A percentile compares a stretch with the other conserved stretches of the same genome.
Evolutionary conservation across 1,284 basidiomycete species (phyloP).

Genomic region (Irpex sp.): DNA sequence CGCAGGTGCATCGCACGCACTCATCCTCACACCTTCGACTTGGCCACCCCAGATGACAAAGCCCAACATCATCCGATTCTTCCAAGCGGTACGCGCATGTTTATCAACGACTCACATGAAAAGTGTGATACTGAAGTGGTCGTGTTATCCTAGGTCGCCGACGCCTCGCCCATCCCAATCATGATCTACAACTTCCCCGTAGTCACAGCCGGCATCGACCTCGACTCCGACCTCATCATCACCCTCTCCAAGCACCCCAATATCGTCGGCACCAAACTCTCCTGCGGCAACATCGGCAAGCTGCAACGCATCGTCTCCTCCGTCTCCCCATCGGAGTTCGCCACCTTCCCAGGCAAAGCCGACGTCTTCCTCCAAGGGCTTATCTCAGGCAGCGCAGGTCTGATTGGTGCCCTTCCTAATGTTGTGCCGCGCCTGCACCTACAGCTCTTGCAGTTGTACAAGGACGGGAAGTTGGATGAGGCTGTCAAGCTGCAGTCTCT

Average conservation of each 20-base stretch:
- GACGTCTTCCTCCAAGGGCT: conserved; percentile 70
- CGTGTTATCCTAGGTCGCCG: conserved; percentile 59
- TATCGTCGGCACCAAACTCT: conserved; percentile 87
- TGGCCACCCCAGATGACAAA: conserved; percentile 63
- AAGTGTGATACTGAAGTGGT: too few species aligned
- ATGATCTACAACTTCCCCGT: conserved; percentile 92
- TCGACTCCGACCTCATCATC: conserved; percentile 79
- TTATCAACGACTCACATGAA: too few species aligned
- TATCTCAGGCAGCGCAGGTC: conserved; percentile 62
- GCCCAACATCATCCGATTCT: conserved; percentile 62
- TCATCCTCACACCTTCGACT: conserved; percentile 71
- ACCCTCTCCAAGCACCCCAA: conserved; percentile 78
- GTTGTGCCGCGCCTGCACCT: conserved; percentile 73
- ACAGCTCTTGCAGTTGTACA: conserved; percentile 55
- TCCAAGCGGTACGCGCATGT: conserved; percentile 43
- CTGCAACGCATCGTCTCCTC: conserved; percentile 68
- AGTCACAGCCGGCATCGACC: conserved; percentile 81
- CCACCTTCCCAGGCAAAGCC: conserved; percentile 61
- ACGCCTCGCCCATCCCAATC: conserved; percentile 77
- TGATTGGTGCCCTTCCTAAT: conserved; percentile 77
- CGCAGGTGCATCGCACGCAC: conserved; percentile 75
- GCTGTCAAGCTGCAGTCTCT: conserved; percentile 69
- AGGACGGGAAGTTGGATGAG: conserved; percentile 57
- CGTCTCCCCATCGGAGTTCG: conserved; percentile 50
- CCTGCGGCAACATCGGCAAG: conserved; percentile 84